phyloP scores from a whole-genome alignment of 768 basidiomycete species.

The Tylopilus cervinicoccineus region DNA sequence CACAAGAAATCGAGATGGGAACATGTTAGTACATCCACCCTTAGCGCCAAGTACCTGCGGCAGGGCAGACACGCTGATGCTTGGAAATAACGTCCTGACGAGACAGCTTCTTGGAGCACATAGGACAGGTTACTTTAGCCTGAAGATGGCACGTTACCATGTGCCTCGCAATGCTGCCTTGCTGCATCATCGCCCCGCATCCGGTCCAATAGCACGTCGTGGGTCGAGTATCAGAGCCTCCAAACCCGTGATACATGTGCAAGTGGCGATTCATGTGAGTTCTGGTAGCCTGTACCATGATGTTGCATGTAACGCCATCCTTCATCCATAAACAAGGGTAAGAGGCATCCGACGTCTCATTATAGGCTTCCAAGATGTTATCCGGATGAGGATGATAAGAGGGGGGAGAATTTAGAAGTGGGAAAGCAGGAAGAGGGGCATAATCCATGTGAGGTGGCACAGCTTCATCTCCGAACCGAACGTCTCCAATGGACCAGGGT shows the following conservation, averaged over 20 bases:
- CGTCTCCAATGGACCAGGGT: neutral
- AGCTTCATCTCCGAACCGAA: slow-evolving; percentile 1
- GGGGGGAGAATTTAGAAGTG: neutral
- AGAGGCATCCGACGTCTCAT: slow-evolving; percentile 1
- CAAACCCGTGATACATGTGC: slow-evolving; percentile 20
- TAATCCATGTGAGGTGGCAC: neutral
- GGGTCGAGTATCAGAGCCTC: slow-evolving; percentile 19
- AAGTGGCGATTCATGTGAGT: slow-evolving; percentile 25
- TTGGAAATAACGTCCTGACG: slow-evolving; percentile 27
- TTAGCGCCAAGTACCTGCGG: slow-evolving; percentile 14
- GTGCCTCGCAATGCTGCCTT: slow-evolving; percentile 27
- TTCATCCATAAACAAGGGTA: slow-evolving; percentile 21
- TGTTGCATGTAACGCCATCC: slow-evolving; percentile 8
- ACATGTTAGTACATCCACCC: neutral
- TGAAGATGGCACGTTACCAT: slow-evolving; percentile 26
- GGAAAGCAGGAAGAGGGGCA: neutral
- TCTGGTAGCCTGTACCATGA: slow-evolving; percentile 21
- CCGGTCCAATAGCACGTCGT: slow-evolving; percentile 19
- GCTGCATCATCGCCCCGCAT: slow-evolving; percentile 23
- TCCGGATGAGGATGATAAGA: neutral
- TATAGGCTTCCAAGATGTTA: slow-evolving; percentile 1
- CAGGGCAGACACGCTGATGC: slow-evolving; percentile 24
- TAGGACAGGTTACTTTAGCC: slow-evolving; percentile 25
- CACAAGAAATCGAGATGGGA: neutral
- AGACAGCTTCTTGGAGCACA: slow-evolving; percentile 27